Conservation (phyloP, 371 early-diverging fungal species). For the Lichtheimia hyalospora region DNA sequence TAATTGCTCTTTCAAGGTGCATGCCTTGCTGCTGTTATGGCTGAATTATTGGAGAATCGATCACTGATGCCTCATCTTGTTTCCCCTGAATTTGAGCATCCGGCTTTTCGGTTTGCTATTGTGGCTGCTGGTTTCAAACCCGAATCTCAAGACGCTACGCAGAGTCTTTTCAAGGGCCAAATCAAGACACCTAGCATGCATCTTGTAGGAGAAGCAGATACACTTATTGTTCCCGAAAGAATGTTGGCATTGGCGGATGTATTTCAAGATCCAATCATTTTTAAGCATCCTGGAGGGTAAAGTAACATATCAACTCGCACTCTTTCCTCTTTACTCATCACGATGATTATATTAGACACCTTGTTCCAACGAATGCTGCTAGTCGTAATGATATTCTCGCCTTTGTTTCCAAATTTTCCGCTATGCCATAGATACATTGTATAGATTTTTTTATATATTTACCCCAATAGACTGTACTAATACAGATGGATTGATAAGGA, state of each 20-base stretch:
- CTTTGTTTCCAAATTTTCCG: slow-evolving; percentile 54
- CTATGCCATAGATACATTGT: too few species aligned
- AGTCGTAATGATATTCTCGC: slow-evolving; percentile 57
- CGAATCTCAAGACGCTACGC: slow-evolving; percentile 28
- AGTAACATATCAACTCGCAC: slow-evolving; percentile 7
- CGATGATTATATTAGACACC: slow-evolving; percentile 40
- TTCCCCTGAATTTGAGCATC: slow-evolving; percentile 33
- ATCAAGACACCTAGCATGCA: slow-evolving; percentile 63
- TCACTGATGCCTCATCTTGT: slow-evolving; percentile 23
- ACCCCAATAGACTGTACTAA: too few species aligned
- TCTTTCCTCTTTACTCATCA: not conserved
- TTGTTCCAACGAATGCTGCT: slow-evolving; percentile 66
- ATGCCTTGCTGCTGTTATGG: slow-evolving; percentile 63
- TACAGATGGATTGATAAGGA: too few species aligned
- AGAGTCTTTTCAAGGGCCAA: slow-evolving; percentile 33
- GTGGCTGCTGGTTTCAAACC: slow-evolving; percentile 63
- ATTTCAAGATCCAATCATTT: slow-evolving; percentile 32
- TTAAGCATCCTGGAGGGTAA: slow-evolving; percentile 57
- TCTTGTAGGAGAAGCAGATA: slow-evolving; percentile 66
- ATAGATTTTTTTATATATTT: too few species aligned
- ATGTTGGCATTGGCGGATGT: slow-evolving; percentile 40
- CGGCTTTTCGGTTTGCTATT: slow-evolving; percentile 61
- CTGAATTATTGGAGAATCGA: slow-evolving; percentile 44
- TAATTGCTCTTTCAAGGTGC: slow-evolving; percentile 32
- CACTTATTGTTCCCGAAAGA: slow-evolving; percentile 48